Percentiles rank a stretch among this genome's conserved stretches.
These are phyloP conservation scores for Yarrowia sp. DNA, from an alignment of 805 yeast species.

Conservation along the genomic window DNA sequence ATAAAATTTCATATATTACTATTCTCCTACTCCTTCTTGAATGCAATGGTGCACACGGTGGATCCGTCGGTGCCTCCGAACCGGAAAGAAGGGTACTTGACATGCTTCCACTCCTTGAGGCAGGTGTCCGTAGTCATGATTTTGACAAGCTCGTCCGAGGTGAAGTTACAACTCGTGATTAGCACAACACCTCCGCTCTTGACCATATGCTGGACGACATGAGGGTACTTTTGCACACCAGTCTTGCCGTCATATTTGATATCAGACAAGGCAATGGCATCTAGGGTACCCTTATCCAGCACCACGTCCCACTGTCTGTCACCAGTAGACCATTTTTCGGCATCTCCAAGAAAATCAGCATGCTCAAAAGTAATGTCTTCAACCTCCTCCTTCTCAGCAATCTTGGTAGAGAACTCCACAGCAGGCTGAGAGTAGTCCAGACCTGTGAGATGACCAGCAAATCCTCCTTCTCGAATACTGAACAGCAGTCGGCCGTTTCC, in stretches of 20 bases:
- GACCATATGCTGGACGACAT: constrained; percentile 55
- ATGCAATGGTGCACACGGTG: constrained; percentile 83
- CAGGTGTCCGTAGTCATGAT: constrained; percentile 48
- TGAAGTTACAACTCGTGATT: constrained; percentile 92
- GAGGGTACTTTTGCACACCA: constrained; percentile 47
- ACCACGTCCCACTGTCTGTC: constrained; percentile 61
- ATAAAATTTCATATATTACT: too few relatives aligned
- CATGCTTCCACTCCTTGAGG: constrained; percentile 58
- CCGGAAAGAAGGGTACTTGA: constrained; percentile 75
- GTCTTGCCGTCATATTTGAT: constrained; percentile 44
- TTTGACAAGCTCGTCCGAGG: constrained; percentile 65
- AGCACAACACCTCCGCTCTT: constrained; percentile 53
- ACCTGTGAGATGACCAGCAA: constrained; percentile 60
- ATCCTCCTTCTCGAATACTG: constrained; percentile 61
- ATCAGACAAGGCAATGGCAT: constrained; percentile 89
- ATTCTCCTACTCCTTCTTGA: constrained; percentile 40
- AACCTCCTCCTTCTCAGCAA: constrained; percentile 43
- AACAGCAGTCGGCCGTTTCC: constrained; percentile 93
- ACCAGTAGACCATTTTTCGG: constrained; percentile 38
- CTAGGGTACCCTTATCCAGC: constrained; percentile 92
- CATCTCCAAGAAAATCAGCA: constrained; percentile 60
- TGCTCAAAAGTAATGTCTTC: constrained; percentile 51
- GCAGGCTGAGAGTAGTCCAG: constrained; percentile 83
- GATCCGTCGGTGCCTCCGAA: constrained; percentile 90
- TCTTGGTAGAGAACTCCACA: constrained; percentile 64